Evolutionary conservation across 805 yeast genomes (phyloP).

Genomic region (Starmerella etchellsii): DNA sequence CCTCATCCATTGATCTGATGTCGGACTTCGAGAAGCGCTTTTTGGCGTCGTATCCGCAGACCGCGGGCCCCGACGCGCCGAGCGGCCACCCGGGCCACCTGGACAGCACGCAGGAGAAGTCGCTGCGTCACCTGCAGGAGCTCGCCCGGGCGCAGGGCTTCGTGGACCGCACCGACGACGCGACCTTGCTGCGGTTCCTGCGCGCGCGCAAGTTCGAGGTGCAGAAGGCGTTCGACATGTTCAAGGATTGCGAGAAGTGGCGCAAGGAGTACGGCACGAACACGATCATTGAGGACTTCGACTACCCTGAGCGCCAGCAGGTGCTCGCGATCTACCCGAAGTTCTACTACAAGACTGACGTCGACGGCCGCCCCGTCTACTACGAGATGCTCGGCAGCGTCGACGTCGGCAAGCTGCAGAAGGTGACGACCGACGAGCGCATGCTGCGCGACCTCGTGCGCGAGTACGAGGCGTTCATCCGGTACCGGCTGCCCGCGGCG

Average conservation of each 20-base stretch:
- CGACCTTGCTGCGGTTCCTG: constrained; percentile 67
- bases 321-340: constrained; percentile 90
- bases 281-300: constrained; percentile 74
- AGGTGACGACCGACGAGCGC: constrained; percentile 87
- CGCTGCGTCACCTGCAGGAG: constrained; percentile 45
- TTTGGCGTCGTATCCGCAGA: constrained; percentile 52
- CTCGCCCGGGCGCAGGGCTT: constrained; percentile 52
- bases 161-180: constrained; percentile 72
- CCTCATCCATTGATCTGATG: too few species aligned
- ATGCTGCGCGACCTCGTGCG: constrained; percentile 92
- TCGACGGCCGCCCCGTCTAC: constrained; percentile 93
- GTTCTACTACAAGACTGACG: constrained; percentile 93
- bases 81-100: constrained; percentile 76
- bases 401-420: constrained; percentile 79
- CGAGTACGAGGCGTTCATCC: constrained; percentile 90
- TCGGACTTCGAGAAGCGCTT: constrained; percentile 13
- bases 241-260: constrained; percentile 79
- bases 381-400: constrained; percentile 88
- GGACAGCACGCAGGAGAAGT: constrained; percentile 51
- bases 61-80: constrained; percentile 44
- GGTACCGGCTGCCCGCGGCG: constrained; percentile 82
- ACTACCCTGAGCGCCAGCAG: constrained; percentile 80
- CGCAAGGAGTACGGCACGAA: constrained; percentile 75
- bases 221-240: constrained; percentile 68
- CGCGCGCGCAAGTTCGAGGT: constrained; percentile 93